Percentiles rank a stretch among this genome's conserved stretches.
These are phyloP conservation scores for Fusarium sp. DNA, from an alignment of 2,329 filamentous ascomycete species.

Conservation along the genomic window DNA sequence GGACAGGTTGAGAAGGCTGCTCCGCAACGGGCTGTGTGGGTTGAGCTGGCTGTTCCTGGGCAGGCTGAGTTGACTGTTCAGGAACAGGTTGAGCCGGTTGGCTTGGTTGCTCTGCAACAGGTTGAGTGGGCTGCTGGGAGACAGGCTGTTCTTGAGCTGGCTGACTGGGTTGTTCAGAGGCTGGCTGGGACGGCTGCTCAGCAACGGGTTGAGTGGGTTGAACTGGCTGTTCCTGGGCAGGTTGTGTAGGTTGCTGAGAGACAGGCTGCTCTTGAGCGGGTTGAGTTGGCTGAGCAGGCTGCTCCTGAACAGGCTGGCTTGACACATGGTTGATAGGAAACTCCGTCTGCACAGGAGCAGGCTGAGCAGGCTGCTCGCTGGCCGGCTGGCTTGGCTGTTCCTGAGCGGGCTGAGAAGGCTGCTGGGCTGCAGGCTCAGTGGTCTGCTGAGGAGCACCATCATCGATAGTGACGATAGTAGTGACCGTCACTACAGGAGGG, in stretches of 20 bases:
- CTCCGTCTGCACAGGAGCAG: background rate
- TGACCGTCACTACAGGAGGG: slow-evolving; percentile 45
- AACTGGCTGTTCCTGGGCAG: slow-evolving; percentile 8
- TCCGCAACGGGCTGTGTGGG: slow-evolving; percentile 16
- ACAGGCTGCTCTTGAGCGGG: slow-evolving; percentile 6
- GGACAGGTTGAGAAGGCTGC: slow-evolving; percentile 11
- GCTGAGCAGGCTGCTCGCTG: slow-evolving; percentile 7
- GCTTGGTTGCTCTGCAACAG: slow-evolving; percentile 2
- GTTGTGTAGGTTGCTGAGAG: slow-evolving; percentile 11
- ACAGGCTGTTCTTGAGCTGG: background rate
- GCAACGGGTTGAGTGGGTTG: slow-evolving; percentile 1
- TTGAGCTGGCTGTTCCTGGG: slow-evolving; percentile 11
- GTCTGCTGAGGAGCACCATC: slow-evolving; percentile 34
- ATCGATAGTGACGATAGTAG: slow-evolving; percentile 46
- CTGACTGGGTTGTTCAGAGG: slow-evolving; percentile 7
- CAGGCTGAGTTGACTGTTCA: slow-evolving; percentile 26
- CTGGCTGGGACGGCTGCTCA: background rate
- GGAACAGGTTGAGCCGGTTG: background rate
- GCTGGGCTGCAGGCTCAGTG: slow-evolving; percentile 12
- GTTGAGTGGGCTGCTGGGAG: slow-evolving; percentile 6
- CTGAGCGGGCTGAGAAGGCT: slow-evolving; percentile 12
- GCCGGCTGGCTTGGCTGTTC: background rate
- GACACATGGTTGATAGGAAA: background rate
- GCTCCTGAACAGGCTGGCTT: background rate
- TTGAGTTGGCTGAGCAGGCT: slow-evolving; percentile 27